Base-by-base conservation (phyloP, 805 yeast species). In the Starmerella etchellsii region DNA sequence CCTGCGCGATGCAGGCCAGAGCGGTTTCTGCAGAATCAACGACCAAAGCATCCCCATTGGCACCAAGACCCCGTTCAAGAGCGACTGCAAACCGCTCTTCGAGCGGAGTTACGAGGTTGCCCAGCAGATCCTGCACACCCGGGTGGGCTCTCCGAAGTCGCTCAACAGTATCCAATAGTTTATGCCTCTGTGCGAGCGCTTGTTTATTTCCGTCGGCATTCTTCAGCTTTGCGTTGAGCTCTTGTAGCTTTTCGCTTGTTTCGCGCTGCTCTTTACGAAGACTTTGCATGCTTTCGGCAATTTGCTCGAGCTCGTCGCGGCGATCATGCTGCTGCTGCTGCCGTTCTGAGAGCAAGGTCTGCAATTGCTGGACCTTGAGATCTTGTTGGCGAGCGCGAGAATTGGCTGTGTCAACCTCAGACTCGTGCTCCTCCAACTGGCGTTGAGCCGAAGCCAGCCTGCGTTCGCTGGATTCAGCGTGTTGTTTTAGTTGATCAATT, bases 61-160 rank as follows among this genome's bases (percentile, higher is more conserved):
- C 70, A 8, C 96, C 97, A 23, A 91, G 63, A 5, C 81, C 71
- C 0, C 88, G 45, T 36, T 53, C 55, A 2, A 53, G 31, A 0
- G 57, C 55, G 2, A 33, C 36, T 13, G 42, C 33, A 36, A 41
- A 51, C 25, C 36, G 36, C 7, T 40, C 32, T 30, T 52, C 40
- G 73, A 68, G 49, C n/a, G 96, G 95, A 42, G 75, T 73, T 35
- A 91, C 80, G 18, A 91, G 65, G 52, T 85, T 95, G 48, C 74
- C 70, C 3, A 88, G 74, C 10, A 84, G 59, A 2, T 96, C 97
- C 49, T 70, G 70, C 2, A 91, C 93, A n/a, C 38, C 28, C 40
- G 39, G 73, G 68, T 52, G 18, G 95, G 94, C 41, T 74, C 74
- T 34, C 88, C 81, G 21, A 87, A 65, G 53, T 40, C 74, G 68